These are phyloP conservation scores for Brassica carinata DNA, from an alignment of 345 rosid species.

Conservation along the genomic window DNA sequence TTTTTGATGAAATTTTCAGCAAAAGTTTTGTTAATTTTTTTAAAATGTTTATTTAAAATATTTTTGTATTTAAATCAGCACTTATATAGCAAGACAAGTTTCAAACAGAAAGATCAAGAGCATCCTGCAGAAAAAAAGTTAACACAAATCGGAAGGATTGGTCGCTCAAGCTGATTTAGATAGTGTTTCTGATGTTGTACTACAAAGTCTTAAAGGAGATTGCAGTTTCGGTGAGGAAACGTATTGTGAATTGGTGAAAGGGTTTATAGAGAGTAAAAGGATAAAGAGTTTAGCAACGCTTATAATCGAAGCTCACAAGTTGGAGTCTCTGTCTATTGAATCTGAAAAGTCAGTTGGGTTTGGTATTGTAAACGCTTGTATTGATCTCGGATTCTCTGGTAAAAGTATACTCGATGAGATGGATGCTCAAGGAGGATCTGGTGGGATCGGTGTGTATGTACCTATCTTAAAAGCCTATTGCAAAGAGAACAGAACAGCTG, in stretches of 20 bases:
- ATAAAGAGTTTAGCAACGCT: constrained; percentile 60
- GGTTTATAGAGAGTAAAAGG: constrained; percentile 55
- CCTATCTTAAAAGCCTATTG: constrained; percentile 82
- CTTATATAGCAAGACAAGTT: too few species aligned
- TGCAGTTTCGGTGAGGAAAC: constrained; percentile 52
- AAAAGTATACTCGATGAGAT: constrained; percentile 76
- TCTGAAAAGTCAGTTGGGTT: constrained; percentile 62
- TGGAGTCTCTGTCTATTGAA: constrained; percentile 44
- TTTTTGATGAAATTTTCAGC: too few species aligned
- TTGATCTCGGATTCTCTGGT: constrained; percentile 68
- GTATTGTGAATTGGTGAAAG: constrained; percentile 63
- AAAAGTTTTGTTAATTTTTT: too few species aligned
- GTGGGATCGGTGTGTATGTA: constrained; percentile 74
- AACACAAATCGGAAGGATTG: not conserved
- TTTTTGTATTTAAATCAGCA: too few species aligned
- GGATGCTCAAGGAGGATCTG: constrained; percentile 57
- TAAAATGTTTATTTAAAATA: too few species aligned
- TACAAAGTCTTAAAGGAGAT: constrained; percentile 45
- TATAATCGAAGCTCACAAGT: constrained; percentile 75
- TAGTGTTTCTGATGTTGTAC: constrained; percentile 49
- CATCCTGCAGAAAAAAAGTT: not conserved
- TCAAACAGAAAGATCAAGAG: too few species aligned
- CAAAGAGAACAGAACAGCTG: constrained; percentile 73
- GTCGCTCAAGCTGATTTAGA: constrained; percentile 43
- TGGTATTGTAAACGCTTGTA: constrained; percentile 72